These are phyloP conservation scores for Mucuna pruriens DNA, from an alignment of 306 rosid species.

Conservation along the genomic window DNA sequence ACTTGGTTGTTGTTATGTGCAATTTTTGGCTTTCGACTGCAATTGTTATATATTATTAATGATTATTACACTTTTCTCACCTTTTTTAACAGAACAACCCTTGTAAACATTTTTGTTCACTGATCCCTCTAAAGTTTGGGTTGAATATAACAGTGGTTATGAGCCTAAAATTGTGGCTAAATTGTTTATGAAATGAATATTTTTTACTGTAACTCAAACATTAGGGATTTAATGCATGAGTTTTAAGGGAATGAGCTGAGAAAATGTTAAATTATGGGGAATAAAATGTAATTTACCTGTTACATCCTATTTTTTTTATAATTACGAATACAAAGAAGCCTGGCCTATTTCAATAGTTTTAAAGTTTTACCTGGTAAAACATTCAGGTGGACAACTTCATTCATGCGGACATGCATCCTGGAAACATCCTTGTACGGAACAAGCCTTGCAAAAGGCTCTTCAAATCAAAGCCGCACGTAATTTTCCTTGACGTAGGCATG, in stretches of 20 bases:
- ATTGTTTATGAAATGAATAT: background rate
- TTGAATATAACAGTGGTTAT: background rate
- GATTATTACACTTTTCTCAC: background rate
- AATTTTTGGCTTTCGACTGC: background rate
- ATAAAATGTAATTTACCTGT: background rate
- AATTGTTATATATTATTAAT: background rate
- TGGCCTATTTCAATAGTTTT: background rate
- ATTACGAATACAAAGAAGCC: background rate
- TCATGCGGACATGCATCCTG: slow-evolving; percentile 96
- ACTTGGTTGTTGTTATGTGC: too few species aligned
- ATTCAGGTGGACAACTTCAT: slow-evolving; percentile 91
- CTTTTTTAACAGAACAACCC: background rate
- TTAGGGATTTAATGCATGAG: background rate
- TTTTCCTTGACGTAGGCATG: slow-evolving; percentile 96
- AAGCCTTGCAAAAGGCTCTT: slow-evolving; percentile 63
- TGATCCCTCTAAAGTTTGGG: background rate
- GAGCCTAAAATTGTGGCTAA: background rate
- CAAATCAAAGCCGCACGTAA: slow-evolving; percentile 85
- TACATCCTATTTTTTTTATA: background rate
- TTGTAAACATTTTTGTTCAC: background rate
- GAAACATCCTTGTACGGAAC: slow-evolving; percentile 86
- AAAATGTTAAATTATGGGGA: background rate
- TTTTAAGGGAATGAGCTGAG: background rate
- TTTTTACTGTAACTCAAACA: background rate
- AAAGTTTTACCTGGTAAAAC: slow-evolving; percentile 31